phyloP scores from a whole-genome alignment of 2,329 filamentous ascomycete genomes.

The Aspergillus sp. region DNA sequence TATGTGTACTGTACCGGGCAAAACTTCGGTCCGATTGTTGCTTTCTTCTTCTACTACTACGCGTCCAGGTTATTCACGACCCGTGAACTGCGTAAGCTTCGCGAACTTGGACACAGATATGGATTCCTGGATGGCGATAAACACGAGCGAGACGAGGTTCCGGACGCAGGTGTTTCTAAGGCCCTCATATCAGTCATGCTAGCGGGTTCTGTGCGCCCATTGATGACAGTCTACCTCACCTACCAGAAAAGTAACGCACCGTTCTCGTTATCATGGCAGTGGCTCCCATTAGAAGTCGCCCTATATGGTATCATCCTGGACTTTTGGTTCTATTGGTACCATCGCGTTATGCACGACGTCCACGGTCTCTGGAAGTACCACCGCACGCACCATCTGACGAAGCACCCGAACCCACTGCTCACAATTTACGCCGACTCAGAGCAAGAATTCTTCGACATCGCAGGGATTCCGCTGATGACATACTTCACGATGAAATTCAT shows the following conservation, averaged over 20 bases:
- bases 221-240: conserved; percentile 23
- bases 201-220: conserved; percentile 21
- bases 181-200: conserved; percentile 24
- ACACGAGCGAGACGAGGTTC: conserved; percentile 35
- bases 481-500: conserved; percentile 26
- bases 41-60: conserved; percentile 29
- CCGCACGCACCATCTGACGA: conserved; percentile 37
- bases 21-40: conserved; percentile 19
- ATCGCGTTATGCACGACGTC: conserved; percentile 34
- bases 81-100: conserved; percentile 30
- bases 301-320: conserved; percentile 1
- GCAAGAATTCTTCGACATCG: conserved; percentile 36
- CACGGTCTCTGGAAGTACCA: conserved; percentile 33
- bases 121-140: conserved; percentile 40
- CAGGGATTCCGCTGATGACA: conserved; percentile 31
- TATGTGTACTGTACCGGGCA: conserved; percentile 19
- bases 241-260: conserved; percentile 15
- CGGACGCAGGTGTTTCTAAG: conserved; percentile 29
- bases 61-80: conserved; percentile 33
- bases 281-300: conserved; percentile 1
- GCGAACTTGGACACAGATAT: conserved; percentile 27
- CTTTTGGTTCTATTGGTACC: conserved; percentile 20
- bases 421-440: conserved; percentile 33
- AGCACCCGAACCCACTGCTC: conserved; percentile 35
- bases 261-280: conserved; percentile 15